Evolutionary conservation across 2,329 filamentous ascomycete species (phyloP).

Genomic region (Pleurostoma richardsiae): DNA sequence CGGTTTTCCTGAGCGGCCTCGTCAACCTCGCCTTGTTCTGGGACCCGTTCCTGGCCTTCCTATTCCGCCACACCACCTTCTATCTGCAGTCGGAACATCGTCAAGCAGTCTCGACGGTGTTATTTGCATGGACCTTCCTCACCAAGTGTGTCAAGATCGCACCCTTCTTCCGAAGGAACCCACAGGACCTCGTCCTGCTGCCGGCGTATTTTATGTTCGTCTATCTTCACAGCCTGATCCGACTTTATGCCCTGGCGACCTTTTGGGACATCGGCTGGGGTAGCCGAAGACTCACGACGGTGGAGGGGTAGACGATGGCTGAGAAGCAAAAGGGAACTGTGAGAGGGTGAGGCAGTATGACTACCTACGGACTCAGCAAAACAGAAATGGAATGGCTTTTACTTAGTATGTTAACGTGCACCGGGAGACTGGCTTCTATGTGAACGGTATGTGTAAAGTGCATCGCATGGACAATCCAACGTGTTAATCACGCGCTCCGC

Average conservation of each 20-base stretch:
- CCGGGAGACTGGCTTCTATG: too few relatives aligned
- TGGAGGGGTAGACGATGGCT: not conserved
- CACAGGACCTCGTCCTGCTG: slow-evolving; percentile 44
- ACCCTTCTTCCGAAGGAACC: slow-evolving; percentile 45
- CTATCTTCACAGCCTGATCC: slow-evolving; percentile 54
- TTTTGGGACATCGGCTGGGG: slow-evolving; percentile 39
- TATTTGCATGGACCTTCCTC: slow-evolving; percentile 41
- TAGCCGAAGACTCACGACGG: slow-evolving; percentile 25
- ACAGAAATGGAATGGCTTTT: too few relatives aligned
- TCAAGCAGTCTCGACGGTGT: not conserved
- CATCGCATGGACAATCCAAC: too few relatives aligned
- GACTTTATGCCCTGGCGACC: slow-evolving; percentile 50
- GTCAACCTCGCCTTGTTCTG: slow-evolving; percentile 51
- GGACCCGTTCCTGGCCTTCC: slow-evolving; percentile 36
- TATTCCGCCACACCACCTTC: slow-evolving; percentile 13
- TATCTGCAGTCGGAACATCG: slow-evolving; percentile 4
- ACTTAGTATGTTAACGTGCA: too few relatives aligned
- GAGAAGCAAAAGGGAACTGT: too few relatives aligned
- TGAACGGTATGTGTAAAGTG: too few relatives aligned
- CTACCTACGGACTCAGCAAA: too few relatives aligned
- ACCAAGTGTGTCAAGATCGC: slow-evolving; percentile 54
- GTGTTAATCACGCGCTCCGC: too few relatives aligned
- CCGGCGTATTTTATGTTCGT: slow-evolving; percentile 46
- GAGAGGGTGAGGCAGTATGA: too few relatives aligned
- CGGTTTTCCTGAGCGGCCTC: slow-evolving; percentile 48